These are phyloP conservation scores for Chlamydomonas reinhardtii DNA, from an alignment of 163 green algal genomes.

Conservation along the genomic window DNA sequence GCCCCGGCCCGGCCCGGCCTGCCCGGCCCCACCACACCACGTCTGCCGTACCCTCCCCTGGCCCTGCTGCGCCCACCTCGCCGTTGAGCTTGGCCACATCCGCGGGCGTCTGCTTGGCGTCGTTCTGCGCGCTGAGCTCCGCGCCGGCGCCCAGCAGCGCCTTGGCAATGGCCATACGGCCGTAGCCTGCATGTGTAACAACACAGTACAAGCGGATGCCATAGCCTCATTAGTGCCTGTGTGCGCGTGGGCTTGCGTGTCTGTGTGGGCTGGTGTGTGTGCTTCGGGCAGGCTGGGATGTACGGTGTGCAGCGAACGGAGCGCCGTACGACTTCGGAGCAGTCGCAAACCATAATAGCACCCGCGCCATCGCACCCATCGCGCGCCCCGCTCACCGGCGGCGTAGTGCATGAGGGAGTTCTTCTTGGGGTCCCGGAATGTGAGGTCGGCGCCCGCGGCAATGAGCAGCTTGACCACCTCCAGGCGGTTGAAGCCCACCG, in stretches of 20 bases:
- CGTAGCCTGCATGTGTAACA: conserved; percentile 73
- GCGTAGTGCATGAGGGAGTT: conserved; percentile 92
- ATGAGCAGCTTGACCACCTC: conserved; percentile 69
- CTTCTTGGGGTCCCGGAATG: conserved; percentile 69
- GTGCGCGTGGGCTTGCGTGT: background rate
- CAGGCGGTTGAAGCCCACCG: conserved; percentile 82
- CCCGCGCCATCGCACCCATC: too few species aligned
- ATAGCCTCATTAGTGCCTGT: too few species aligned
- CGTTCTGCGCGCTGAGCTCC: conserved; percentile 65
- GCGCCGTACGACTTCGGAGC: too few species aligned
- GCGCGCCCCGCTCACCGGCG: conserved; percentile 71
- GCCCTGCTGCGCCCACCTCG: conserved; percentile 60
- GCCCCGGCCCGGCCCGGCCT: background rate
- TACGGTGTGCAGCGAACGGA: too few species aligned
- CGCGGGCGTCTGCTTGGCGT: conserved; percentile 66
- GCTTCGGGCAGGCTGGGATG: too few species aligned
- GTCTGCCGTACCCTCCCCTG: too few species aligned
- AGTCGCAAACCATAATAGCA: too few species aligned
- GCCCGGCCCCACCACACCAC: background rate
- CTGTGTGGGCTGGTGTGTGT: too few species aligned
- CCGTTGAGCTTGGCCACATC: conserved; percentile 79
- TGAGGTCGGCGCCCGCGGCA: conserved; percentile 63
- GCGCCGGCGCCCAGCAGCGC: conserved; percentile 74
- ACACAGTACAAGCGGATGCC: too few species aligned
- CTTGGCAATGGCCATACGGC: conserved; percentile 68